Evolutionary conservation across 331 rosid genomes (phyloP).

Genomic region (Pyrus hybrid): DNA sequence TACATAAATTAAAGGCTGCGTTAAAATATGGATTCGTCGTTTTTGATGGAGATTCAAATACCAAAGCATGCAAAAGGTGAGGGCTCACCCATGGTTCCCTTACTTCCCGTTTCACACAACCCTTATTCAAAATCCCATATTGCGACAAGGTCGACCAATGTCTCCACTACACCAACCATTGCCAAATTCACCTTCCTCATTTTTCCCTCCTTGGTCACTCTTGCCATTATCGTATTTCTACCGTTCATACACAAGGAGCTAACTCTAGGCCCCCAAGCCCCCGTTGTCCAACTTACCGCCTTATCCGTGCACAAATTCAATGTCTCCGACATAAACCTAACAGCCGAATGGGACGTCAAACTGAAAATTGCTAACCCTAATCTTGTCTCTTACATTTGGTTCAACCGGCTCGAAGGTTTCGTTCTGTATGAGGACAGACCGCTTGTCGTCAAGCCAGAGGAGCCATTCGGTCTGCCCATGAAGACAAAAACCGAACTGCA

Average conservation of each 20-base stretch:
- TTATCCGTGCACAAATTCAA: neutral
- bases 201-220: neutral
- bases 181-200: neutral
- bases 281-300: neutral
- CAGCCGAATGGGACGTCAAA: conserved; percentile 4
- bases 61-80: neutral
- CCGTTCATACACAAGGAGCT: neutral
- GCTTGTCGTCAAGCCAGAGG: neutral
- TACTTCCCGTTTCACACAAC: neutral
- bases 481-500: neutral
- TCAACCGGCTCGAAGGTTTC: neutral
- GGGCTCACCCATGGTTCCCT: neutral
- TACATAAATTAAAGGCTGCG: neutral
- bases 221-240: neutral
- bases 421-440: neutral
- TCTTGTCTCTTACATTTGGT: neutral
- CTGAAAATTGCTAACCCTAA: neutral
- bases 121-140: neutral
- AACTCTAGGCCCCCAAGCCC: neutral
- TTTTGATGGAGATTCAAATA: neutral
- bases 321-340: neutral
- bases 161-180: neutral
- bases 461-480: neutral
- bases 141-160: neutral
- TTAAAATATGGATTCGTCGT: neutral